phyloP scores from a whole-genome alignment of 2,329 filamentous ascomycete species.

The Beauveria bassiana region DNA sequence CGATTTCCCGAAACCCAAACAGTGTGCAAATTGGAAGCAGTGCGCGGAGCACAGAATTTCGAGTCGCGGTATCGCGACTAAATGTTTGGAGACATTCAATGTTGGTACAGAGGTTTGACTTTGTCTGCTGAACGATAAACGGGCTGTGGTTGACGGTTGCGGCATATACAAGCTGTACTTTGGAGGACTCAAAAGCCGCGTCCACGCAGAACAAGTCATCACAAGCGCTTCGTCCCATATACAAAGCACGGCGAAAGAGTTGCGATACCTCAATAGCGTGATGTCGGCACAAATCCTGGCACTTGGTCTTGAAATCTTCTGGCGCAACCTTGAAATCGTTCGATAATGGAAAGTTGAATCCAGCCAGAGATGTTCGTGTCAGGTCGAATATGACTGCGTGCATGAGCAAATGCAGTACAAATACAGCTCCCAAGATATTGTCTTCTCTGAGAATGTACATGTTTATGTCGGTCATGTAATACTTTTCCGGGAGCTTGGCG shows the following conservation, averaged over 20 bases:
- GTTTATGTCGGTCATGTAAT: constrained; percentile 17
- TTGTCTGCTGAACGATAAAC: constrained; percentile 14
- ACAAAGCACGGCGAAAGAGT: constrained; percentile 16
- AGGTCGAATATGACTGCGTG: constrained; percentile 19
- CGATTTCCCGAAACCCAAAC: constrained; percentile 17
- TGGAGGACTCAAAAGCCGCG: constrained; percentile 19
- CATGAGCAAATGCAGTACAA: constrained; percentile 19
- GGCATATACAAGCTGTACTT: constrained; percentile 21
- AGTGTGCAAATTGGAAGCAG: constrained; percentile 16
- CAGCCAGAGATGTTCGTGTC: constrained; percentile 18
- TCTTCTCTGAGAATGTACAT: constrained; percentile 16
- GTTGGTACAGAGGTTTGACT: constrained; percentile 17
- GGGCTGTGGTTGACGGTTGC: constrained; percentile 17
- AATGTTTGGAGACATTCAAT: constrained; percentile 15
- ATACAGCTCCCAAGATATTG: constrained; percentile 17
- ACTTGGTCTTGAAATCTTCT: constrained; percentile 14
- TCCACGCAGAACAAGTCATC: constrained; percentile 19
- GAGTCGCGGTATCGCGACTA: constrained; percentile 14
- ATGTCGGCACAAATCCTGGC: constrained; percentile 16
- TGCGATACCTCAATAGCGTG: constrained; percentile 18
- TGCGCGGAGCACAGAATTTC: constrained; percentile 15
- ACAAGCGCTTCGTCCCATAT: constrained; percentile 13
- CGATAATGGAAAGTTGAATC: constrained; percentile 20
- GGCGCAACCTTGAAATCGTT: constrained; percentile 17
- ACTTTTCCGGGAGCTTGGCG: constrained; percentile 16